Conservation (phyloP, 176 grass and related monocot species). For the Triticum turgidum region DNA sequence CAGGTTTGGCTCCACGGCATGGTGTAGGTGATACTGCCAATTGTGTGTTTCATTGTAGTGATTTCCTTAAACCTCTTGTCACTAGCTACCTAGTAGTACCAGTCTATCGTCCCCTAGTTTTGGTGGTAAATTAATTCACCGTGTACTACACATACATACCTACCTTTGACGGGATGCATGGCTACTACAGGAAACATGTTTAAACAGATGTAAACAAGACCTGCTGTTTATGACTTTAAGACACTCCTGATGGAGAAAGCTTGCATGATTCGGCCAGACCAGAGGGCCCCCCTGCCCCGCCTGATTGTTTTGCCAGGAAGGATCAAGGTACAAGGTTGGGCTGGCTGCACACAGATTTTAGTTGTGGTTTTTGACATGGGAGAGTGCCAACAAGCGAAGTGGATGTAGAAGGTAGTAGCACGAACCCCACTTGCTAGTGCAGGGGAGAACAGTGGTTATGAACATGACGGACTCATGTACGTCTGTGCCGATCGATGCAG, state of each 20-base stretch:
- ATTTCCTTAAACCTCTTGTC: not conserved
- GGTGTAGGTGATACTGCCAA: not conserved
- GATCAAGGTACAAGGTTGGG: not conserved
- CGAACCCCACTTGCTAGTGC: not conserved
- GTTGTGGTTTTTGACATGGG: not conserved
- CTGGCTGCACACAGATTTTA: not conserved
- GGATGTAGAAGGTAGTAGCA: not conserved
- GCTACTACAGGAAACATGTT: not conserved
- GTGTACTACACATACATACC: not conserved
- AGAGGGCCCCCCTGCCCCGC: not conserved
- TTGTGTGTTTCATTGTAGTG: not conserved
- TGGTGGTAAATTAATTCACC: not conserved
- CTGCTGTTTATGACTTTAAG: not conserved
- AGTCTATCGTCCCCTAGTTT: not conserved
- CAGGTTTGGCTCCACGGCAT: no score
- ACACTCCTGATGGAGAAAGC: not conserved
- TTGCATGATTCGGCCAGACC: not conserved
- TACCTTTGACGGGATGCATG: not conserved
- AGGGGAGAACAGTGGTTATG: not conserved
- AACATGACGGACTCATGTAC: constrained; percentile 5
- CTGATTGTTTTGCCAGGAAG: not conserved
- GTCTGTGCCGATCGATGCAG: not conserved
- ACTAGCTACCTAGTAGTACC: no score
- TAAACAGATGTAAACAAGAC: not conserved
- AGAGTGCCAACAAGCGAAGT: not conserved